Conservation (phyloP, 2,329 filamentous ascomycete genomes). For the Pseudogymnoascus pannorum region DNA sequence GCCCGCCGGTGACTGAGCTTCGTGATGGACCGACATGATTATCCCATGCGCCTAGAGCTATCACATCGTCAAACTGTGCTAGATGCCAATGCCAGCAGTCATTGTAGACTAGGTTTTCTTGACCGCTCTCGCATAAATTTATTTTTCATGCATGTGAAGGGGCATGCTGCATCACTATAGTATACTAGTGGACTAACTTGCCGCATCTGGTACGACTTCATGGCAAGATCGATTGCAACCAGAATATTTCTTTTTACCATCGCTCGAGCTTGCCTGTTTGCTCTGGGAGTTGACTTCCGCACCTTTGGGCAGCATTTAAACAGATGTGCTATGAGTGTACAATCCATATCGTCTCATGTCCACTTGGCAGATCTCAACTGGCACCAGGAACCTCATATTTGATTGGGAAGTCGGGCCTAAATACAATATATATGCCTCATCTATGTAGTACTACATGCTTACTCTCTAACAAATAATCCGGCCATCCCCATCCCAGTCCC, state of each 20-base stretch:
- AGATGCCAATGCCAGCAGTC: not conserved
- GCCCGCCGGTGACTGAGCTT: not conserved
- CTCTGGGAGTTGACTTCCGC: not conserved
- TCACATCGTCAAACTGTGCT: not conserved
- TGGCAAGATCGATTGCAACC: not conserved
- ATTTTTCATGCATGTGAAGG: constrained; percentile 1
- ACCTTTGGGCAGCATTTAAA: not conserved
- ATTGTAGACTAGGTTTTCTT: not conserved
- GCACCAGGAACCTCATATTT: not conserved
- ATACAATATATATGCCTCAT: constrained; percentile 4
- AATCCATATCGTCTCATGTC: not conserved
- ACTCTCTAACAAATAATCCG: constrained; percentile 59
- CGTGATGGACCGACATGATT: not conserved
- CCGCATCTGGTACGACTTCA: not conserved
- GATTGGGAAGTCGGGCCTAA: not conserved
- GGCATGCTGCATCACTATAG: not conserved
- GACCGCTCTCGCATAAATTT: not conserved
- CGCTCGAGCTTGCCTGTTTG: not conserved
- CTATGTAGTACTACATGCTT: constrained; percentile 18
- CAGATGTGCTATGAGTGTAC: not conserved
- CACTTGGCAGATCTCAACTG: not conserved
- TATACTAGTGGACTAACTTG: not conserved
- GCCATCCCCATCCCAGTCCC: constrained; percentile 77
- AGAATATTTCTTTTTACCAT: not conserved
- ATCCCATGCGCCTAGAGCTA: not conserved